phyloP scores from a whole-genome alignment of 2,329 filamentous ascomycete genomes.

The Aureobasidium sp. region DNA sequence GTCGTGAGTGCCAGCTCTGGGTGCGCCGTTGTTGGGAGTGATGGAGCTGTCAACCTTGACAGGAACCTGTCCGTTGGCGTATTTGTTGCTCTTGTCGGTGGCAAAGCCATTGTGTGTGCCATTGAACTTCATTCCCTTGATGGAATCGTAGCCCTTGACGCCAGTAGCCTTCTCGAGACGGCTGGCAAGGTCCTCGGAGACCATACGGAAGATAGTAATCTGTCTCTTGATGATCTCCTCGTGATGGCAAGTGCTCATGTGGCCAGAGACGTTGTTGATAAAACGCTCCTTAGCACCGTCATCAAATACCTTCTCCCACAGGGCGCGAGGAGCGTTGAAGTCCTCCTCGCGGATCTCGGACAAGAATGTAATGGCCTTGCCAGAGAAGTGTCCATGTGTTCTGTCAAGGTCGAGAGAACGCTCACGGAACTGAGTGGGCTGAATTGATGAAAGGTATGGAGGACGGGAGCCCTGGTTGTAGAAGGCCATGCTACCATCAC shows the following conservation, averaged over 20 bases:
- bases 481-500: slow-evolving; percentile 64
- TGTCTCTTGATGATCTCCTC: slow-evolving; percentile 58
- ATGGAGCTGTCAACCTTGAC: slow-evolving; percentile 22
- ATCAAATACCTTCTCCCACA: slow-evolving; percentile 58
- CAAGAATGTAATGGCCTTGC: slow-evolving; percentile 44
- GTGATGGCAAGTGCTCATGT: slow-evolving; percentile 53
- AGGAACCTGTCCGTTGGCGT: slow-evolving; percentile 46
- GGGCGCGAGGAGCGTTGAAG: slow-evolving; percentile 48
- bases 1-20: slow-evolving; percentile 38
- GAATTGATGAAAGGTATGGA: slow-evolving; percentile 49
- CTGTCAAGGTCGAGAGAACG: slow-evolving; percentile 43
- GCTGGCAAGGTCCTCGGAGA: slow-evolving; percentile 50
- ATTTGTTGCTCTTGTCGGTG: slow-evolving; percentile 38
- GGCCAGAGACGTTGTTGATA: slow-evolving; percentile 53
- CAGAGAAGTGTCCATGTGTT: slow-evolving; percentile 45
- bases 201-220: slow-evolving; percentile 59
- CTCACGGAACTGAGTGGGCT: slow-evolving; percentile 44
- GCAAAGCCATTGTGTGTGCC: slow-evolving; percentile 57
- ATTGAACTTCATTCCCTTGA: slow-evolving; percentile 50
- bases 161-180: slow-evolving; percentile 58
- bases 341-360: slow-evolving; percentile 48
- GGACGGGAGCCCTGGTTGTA: slow-evolving; percentile 57
- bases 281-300: slow-evolving; percentile 52
- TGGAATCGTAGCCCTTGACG: slow-evolving; percentile 53
- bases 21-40: slow-evolving; percentile 44